Base-by-base conservation (phyloP, 148 eudicot genomes). In the Rhododendron ovatum region DNA sequence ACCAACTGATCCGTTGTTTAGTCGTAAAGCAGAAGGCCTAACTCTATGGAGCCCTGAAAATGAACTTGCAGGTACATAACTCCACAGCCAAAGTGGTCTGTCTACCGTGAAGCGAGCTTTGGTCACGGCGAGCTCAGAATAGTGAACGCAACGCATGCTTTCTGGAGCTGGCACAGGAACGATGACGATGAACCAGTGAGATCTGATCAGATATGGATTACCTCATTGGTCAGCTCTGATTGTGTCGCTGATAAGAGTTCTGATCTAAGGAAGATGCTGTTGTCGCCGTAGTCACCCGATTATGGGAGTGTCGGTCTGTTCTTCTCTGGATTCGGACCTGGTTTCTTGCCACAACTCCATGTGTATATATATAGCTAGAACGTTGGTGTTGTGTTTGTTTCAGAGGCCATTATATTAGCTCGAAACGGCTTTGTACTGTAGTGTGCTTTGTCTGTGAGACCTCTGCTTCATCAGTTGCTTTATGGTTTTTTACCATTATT, bases 141-240 rank as follows among this genome's bases (percentile, higher is more conserved):
- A 71, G 88, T 91, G 61, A 95, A 95, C 81, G 78, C 93, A 35
- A 88, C 90, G 24, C 96, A 95, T 89, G 98, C 98, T 55, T 87
- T 88, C 55, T 97, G 99, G 99, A 97, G 98, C 85, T 95, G 96
- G 96, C 98, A 95, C 84, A 92, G 98, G 91, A 93, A 95, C 59
- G 94, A 94, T 82, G 98, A 97, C 13, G 99, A 97, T 88, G 98
- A 97, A 86, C 94, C 94, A 59, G 93, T 94, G 48, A 91, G 83
- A 86, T 95, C 98, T 47, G 99, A 97, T 89, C 93, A 93, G 71
- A 90, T 95, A 47, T 94, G 95, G 96, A 90, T 97, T 77, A 90
- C 94, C 83, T 94, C 99, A 61, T 89, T 97, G 84, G 89, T 87
- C 48, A 92, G 91, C 81, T 90, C 98, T 24, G 93, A 91, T 30